Evolutionary conservation across 2,329 filamentous ascomycete species (phyloP).

Genomic region (Elsinoe arachidis): DNA sequence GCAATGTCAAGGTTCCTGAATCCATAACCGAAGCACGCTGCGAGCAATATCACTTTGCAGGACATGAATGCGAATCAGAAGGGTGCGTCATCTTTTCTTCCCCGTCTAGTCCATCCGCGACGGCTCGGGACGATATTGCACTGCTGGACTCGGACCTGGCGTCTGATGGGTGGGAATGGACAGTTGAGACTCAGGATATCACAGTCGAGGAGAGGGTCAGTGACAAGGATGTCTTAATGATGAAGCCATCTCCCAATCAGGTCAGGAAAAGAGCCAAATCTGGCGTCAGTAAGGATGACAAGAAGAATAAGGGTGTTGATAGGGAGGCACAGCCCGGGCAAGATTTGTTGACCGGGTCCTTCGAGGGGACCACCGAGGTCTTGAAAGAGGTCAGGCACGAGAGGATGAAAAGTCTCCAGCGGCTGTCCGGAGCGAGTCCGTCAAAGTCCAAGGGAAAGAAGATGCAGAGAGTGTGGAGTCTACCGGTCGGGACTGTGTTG

Average conservation of each 20-base stretch:
- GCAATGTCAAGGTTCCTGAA: neutral
- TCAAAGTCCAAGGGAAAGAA: neutral
- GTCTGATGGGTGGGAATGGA: neutral
- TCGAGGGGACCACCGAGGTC: neutral
- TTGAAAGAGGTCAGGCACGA: neutral
- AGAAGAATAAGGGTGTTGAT: neutral
- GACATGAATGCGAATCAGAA: slow-evolving; percentile 9
- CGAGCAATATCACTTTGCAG: neutral
- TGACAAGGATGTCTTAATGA: neutral
- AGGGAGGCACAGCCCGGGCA: neutral
- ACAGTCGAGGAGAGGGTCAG: neutral
- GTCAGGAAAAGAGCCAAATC: neutral
- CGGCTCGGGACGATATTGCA: neutral
- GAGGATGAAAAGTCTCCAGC: slow-evolving; percentile 6
- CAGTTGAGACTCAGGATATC: neutral
- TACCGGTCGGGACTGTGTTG: neutral
- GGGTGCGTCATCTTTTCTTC: neutral
- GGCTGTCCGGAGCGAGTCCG: neutral
- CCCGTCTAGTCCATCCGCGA: neutral
- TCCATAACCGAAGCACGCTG: slow-evolving; percentile 5
- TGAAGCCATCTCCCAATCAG: neutral
- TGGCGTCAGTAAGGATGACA: neutral
- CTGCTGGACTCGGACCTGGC: neutral
- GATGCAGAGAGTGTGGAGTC: neutral
- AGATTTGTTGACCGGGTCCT: neutral